These are phyloP conservation scores for Pyrrhoderma lamaoense DNA, from an alignment of 1,284 basidiomycete genomes.

Conservation along the genomic window DNA sequence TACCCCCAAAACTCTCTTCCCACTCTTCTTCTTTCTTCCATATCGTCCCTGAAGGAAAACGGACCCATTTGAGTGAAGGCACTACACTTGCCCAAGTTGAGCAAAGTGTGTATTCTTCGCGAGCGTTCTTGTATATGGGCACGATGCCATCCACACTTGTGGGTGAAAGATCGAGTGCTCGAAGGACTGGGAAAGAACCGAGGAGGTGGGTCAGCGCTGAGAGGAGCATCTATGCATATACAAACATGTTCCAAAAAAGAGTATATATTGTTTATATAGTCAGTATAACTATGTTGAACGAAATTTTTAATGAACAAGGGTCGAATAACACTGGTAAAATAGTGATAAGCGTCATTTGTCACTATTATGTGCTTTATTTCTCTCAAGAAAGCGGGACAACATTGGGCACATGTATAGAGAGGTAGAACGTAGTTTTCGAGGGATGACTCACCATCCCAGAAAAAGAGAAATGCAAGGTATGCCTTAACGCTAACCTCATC, in stretches of 20 bases:
- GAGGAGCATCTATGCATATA: slow-evolving; percentile 31
- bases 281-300: background rate
- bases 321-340: no score
- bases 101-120: slow-evolving; percentile 47
- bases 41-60: slow-evolving; percentile 47
- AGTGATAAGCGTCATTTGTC: no score
- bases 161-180: slow-evolving; percentile 47
- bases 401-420: no score
- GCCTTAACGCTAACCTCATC: slow-evolving; percentile 52
- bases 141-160: slow-evolving; percentile 41
- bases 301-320: no score
- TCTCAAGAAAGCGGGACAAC: no score
- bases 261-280: no score
- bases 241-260: no score
- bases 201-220: slow-evolving; percentile 33
- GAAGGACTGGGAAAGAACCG: slow-evolving; percentile 30
- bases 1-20: background rate
- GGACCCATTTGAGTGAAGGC: slow-evolving; percentile 42
- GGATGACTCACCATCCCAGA: slow-evolving; percentile 53
- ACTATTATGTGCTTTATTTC: no score
- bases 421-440: slow-evolving; percentile 3
- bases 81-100: slow-evolving; percentile 47
- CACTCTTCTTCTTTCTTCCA: slow-evolving; percentile 25
- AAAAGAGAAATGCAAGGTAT: slow-evolving; percentile 56
- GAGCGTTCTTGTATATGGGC: slow-evolving; percentile 29